Conservation (phyloP, 1,139 yeast genomes). For the Ogataea hybrid region DNA sequence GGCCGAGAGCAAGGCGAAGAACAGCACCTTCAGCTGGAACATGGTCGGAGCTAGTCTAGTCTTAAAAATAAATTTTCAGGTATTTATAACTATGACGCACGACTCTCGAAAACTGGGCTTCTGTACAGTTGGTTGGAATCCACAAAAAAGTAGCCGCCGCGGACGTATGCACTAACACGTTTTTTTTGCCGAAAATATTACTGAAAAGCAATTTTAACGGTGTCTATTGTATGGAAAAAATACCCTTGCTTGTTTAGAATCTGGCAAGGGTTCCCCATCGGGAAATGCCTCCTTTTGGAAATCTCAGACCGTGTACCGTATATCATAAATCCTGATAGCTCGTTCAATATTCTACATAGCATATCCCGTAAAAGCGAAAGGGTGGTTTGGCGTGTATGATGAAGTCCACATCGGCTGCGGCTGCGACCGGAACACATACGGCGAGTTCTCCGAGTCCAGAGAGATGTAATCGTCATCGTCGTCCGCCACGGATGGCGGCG, state of each 20-base stretch:
- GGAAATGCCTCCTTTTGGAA: neutral
- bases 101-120: neutral
- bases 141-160: neutral
- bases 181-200: neutral
- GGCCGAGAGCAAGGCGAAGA: neutral
- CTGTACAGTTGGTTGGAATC: neutral
- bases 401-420: conserved; percentile 1
- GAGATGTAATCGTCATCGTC: conserved; percentile 20
- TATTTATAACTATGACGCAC: neutral
- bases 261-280: neutral
- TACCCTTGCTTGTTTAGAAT: neutral
- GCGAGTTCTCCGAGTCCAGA: conserved; percentile 22
- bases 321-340: neutral
- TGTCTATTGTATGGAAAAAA: neutral
- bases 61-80: neutral
- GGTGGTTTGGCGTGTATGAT: neutral
- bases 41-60: neutral
- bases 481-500: neutral
- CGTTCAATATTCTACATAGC: conserved; percentile 5
- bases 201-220: neutral
- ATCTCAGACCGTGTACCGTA: neutral
- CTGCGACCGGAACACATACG: conserved; percentile 13
- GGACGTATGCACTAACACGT: neutral
- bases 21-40: neutral
- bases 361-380: conserved; percentile 7